Evolutionary conservation across 179 eudicot species (phyloP), one percentile per base, ranked within the genome.

Genomic region (Spinacia oleracea): DNA sequence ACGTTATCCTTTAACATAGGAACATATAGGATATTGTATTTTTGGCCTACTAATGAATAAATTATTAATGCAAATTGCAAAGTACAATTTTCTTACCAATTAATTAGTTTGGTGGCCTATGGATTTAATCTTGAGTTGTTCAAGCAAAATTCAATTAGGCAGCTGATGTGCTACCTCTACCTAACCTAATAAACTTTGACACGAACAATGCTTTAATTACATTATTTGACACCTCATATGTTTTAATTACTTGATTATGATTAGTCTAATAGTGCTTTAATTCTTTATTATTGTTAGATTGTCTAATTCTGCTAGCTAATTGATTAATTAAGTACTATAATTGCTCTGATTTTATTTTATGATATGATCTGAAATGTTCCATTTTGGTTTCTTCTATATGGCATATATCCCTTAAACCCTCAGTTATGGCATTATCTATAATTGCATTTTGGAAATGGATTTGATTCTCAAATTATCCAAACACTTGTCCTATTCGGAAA

Each of bases 101-200:
- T 69, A 38, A 4, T 64, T 69, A 6, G 56, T 80, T 69, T 59
- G 79, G 83, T 75, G 79, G 79, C 76, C 76, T 46, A 69, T 75
- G 78, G 34, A 18, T 60, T 55, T 34, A 45, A 68, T 51, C 42
- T 23, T 65, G 51, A 77, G 74, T 50, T 77, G 40, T 34, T 58
- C 74, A 43, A 58, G 56, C 72, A 81, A 79, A 79, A 68, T 56
- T 38, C 6, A 81, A 72, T n/a, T 63, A 74, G 56, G 78, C 79
- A 78, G 43, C 43, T 78, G 81, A 86, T 81, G 86, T 66, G 51
- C 62, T 76, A 69, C 59, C 25, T 80, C 50, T 42, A 83, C 84
- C 88, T 84, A 86, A 84, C 83, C 53, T 16, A 67, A 64, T 35
- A 34, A 32, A 55, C 50, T 62, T 70, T 67, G 70, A 31, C 80